Conservation (phyloP, 257 asterid genomes). For the Solanum phureja region DNA sequence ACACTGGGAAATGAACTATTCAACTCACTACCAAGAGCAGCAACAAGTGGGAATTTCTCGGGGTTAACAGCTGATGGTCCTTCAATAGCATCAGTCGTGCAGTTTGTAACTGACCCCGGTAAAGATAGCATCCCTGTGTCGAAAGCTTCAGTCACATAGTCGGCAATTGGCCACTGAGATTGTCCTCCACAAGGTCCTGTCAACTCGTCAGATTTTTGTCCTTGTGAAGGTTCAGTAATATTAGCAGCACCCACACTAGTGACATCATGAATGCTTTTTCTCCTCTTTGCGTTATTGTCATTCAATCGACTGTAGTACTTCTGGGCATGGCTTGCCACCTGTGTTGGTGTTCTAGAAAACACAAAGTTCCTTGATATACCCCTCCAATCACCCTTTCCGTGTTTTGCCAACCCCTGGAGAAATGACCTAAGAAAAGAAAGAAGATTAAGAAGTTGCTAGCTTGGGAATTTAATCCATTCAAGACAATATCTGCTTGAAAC, state of each 20-base stretch:
- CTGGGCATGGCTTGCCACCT: conserved; percentile 4
- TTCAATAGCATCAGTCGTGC: neutral
- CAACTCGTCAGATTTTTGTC: neutral
- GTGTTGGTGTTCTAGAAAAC: neutral
- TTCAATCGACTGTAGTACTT: neutral
- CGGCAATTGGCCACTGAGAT: neutral
- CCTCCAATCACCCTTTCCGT: neutral
- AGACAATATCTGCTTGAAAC: neutral
- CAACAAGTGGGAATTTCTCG: neutral
- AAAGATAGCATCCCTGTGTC: neutral
- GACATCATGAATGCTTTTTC: neutral
- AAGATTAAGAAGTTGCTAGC: neutral
- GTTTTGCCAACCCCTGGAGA: neutral
- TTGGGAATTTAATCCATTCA: neutral
- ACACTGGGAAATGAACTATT: neutral
- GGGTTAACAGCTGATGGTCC: neutral
- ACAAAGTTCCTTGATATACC: neutral
- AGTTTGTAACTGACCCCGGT: neutral
- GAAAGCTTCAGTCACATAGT: neutral
- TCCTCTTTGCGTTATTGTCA: neutral
- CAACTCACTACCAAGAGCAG: neutral
- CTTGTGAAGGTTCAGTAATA: neutral
- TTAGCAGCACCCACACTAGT: neutral
- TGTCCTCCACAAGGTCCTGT: neutral
- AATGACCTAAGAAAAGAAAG: neutral